A percentile compares a stretch with the other conserved stretches of the same genome.
phyloP scores from a whole-genome alignment of 2,329 filamentous ascomycete genomes.

The Zasmidium angulare region DNA sequence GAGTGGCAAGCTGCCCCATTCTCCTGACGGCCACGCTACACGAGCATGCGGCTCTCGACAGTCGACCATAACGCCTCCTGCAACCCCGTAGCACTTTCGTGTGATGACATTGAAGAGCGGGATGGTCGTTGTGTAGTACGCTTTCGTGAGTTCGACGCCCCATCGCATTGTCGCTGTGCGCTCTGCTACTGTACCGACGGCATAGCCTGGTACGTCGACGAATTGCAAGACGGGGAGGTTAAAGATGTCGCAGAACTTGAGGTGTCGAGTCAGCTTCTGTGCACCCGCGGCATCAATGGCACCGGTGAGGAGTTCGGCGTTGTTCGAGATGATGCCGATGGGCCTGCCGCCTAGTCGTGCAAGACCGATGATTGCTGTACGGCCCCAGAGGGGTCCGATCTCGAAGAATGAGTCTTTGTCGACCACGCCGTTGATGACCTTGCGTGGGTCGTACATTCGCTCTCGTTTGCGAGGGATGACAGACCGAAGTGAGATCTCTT shows the following conservation, averaged over 20 bases:
- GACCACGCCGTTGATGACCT: constrained; percentile 58
- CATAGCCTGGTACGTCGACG: constrained; percentile 63
- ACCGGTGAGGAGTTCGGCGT: constrained; percentile 62
- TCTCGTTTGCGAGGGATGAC: constrained; percentile 59
- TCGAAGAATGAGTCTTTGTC: constrained; percentile 62
- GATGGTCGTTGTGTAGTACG: constrained; percentile 63
- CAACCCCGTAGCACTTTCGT: constrained; percentile 62
- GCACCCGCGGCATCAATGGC: constrained; percentile 61
- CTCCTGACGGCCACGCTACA: constrained; percentile 63
- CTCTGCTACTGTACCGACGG: constrained; percentile 64
- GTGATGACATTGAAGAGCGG: constrained; percentile 65
- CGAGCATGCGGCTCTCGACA: constrained; percentile 61
- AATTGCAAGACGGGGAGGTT: constrained; percentile 65
- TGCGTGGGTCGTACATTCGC: constrained; percentile 60
- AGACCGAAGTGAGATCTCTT: constrained; percentile 51
- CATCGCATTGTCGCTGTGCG: constrained; percentile 64
- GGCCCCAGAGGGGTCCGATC: constrained; percentile 63
- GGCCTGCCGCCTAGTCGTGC: constrained; percentile 58
- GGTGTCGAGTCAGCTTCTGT: constrained; percentile 60
- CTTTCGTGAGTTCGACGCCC: constrained; percentile 60
- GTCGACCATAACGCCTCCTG: constrained; percentile 64
- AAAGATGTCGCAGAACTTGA: constrained; percentile 66
- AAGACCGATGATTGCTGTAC: constrained; percentile 60
- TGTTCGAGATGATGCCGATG: constrained; percentile 60
- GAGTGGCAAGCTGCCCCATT: constrained; percentile 63